Base-by-base conservation (phyloP, 2,329 filamentous ascomycete species). In the Xylariaceae sp. region DNA sequence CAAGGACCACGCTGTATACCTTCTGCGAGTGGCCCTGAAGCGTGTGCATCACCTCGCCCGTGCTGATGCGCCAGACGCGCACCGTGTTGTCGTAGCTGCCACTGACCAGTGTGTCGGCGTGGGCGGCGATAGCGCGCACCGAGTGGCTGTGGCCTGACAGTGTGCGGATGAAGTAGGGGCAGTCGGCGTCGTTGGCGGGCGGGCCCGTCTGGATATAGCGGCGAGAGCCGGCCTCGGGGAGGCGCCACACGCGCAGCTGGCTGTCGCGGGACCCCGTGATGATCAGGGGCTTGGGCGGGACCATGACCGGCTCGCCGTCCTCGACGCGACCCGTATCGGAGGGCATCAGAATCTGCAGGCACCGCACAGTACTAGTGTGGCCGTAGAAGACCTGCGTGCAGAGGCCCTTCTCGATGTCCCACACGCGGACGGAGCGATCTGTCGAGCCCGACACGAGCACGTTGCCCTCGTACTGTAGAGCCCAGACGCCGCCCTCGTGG, bases 401-500 rank as follows among this genome's bases (percentile, higher is more conserved):
- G 29, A 84, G 75, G 1, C 89, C 92, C 49, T 83, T 83, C 53
- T 94, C 87, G 43, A 98, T 95, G 55, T 98, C 90, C 92, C 92
- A 98, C 0, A 98, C 90, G n/a, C 92, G 80, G n/a, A 98, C 92
- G 9, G 92, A 94, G 29, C 92, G 75, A 60, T 98, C 92, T 0
- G 92, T 98, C 5, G 89, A 95, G 3, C 92, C 92, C 12, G 92
- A 98, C 3, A 98, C 92, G 14, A 98, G 66, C 12, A 85, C 87
- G 54, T 96, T 95, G 32, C 89, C 90, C 54, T 95, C 82, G 55
- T 96, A 98, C 57, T 96, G 89, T 33, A 98, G 64, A 19, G 92
- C 92, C 92, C 92, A 98, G 1, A 98, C 92, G 29, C 92, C 92
- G 21, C 92, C 92, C 58, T 98, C 92, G 48, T 98, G 92, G 2